These are phyloP conservation scores for Gossypium schwendimanii DNA, from an alignment of 441 rosid species.

Conservation along the genomic window DNA sequence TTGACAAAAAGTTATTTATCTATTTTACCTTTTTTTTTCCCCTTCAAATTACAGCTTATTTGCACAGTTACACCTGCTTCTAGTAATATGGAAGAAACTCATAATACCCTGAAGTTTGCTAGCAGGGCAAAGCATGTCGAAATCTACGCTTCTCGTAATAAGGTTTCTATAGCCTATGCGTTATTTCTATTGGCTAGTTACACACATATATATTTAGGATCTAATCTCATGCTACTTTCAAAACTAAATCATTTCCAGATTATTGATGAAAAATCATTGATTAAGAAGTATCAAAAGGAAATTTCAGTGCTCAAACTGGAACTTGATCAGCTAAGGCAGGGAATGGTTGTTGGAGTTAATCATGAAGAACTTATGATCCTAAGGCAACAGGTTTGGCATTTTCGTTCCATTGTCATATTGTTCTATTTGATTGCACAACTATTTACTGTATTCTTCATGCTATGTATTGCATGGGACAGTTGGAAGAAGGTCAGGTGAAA, in stretches of 20 bases:
- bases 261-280: conserved; percentile 93
- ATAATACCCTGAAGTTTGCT: conserved; percentile 95
- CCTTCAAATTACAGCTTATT: conserved; percentile 60
- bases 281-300: conserved; percentile 96
- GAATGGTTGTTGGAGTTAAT: conserved; percentile 78
- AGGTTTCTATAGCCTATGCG: conserved; percentile 41
- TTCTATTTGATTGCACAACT: background rate
- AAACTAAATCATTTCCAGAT: conserved; percentile 46
- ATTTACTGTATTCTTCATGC: background rate
- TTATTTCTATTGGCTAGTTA: background rate
- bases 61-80: conserved; percentile 99
- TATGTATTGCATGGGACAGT: conserved; percentile 30
- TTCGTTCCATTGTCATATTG: background rate
- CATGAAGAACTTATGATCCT: conserved; percentile 88
- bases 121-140: conserved; percentile 98
- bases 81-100: conserved; percentile 96
- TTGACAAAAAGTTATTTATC: background rate
- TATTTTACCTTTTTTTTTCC: background rate
- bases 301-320: conserved; percentile 79
- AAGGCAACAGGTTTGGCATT: conserved; percentile 69
- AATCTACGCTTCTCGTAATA: conserved; percentile 92
- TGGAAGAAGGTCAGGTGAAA: conserved; percentile 99
- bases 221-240: conserved; percentile 14
- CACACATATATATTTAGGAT: background rate
- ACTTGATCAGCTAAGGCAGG: conserved; percentile 82